Evolutionary conservation across 495 filamentous ascomycete species (phyloP), one percentile per base, ranked within the genome.

Genomic region (Chaetomium cochliodes): DNA sequence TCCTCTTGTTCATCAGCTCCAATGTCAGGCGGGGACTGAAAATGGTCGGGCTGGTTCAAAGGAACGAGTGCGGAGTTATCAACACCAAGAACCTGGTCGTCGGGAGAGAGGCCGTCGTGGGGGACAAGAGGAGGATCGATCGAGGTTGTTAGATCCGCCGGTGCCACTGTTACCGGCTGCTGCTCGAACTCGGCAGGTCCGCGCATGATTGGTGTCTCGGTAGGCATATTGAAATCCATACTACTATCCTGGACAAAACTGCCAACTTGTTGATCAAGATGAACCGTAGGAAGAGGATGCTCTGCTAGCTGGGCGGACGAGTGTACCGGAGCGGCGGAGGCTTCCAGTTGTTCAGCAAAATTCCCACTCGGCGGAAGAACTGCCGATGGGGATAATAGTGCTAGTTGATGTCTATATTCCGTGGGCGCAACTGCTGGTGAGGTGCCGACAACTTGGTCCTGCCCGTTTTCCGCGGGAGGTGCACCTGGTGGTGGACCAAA

Each of bases 81-180:
- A 46, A 53, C 13, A 65, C 25, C 37, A 9, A 65, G 49, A 46
- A 58, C 30, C 22, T 67, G 64, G 54, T 67, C 53, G 22, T 58
- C 62, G 2, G 65, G 33, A 6, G 66, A 63, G 25, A 72, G 54
- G 26, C 60, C 67, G 56, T 69, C 41, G 41, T 16, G 41, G 41
- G 41, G 11, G 18, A 44, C 67, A 44, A 69, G 57, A 15, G 68
- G 67, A 15, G 67, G 62, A 18, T 76, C 74, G 28, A 75, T 66
- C 18, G 76, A 77, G 1, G 72, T 64, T 15, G 74, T 74, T 23
- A 80, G 54, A 58, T 70, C 69, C 28, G 77, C 75, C 6, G 78
- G 78, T 11, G 78, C 73, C 28, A 80, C 69, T 4, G 77, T 80
- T 23, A 58, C 64, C 15, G 74, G 71, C 41, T 59, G 51, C 28